Evolutionary conservation across 495 filamentous ascomycete genomes (phyloP).

Genomic region (Daldinia grandis): DNA sequence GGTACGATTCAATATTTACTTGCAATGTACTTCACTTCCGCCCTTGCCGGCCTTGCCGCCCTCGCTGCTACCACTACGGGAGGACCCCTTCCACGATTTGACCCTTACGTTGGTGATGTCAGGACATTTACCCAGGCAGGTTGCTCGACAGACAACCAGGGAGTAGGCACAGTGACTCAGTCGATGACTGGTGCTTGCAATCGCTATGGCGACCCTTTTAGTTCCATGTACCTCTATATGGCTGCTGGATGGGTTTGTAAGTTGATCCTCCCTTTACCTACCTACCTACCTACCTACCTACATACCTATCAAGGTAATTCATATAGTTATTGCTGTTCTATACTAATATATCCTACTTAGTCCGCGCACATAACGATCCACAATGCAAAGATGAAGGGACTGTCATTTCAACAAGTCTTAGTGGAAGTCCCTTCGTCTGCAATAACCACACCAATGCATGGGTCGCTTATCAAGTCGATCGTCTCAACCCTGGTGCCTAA

Average conservation of each 20-base stretch:
- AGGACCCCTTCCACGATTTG: conserved; percentile 3
- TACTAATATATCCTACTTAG: conserved; percentile 17
- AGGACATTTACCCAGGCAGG: conserved; percentile 21
- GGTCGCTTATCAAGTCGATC: conserved; percentile 27
- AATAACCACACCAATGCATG: conserved; percentile 25
- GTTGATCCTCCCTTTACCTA: background rate
- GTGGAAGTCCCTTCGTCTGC: conserved; percentile 16
- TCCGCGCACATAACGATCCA: conserved; percentile 19
- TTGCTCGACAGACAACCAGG: conserved; percentile 28
- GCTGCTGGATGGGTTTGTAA: conserved; percentile 26
- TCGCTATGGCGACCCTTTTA: conserved; percentile 9
- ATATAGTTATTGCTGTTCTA: no score
- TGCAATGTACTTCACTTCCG: conserved; percentile 17
- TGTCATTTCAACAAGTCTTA: conserved; percentile 8
- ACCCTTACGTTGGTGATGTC: conserved; percentile 33
- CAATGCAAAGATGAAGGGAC: conserved; percentile 21
- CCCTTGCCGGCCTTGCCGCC: conserved; percentile 3
- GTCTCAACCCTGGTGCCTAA: background rate
- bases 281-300: no score
- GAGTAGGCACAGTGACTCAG: conserved; percentile 33
- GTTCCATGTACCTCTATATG: conserved; percentile 29
- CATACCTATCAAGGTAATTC: no score
- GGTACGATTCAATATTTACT: background rate
- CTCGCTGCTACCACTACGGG: conserved; percentile 5
- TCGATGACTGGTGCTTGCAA: conserved; percentile 30